Evolutionary conservation across 202 grass and related monocot species (phyloP).

Genomic region (Setaria italica): DNA sequence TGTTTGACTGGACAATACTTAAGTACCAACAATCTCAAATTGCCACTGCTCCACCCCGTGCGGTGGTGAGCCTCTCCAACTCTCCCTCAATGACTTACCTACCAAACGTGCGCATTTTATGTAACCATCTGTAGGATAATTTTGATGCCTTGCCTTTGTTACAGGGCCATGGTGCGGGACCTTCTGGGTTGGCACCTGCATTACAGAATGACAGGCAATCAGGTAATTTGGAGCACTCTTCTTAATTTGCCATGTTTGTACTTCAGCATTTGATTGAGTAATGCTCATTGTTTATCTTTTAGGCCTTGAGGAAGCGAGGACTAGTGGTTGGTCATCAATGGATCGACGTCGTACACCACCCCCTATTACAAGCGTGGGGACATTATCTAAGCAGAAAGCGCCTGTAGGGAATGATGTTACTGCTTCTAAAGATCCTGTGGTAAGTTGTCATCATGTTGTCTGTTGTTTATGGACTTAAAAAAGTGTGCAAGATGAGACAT

Average conservation of each 20-base stretch:
- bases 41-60: slow-evolving; percentile 77
- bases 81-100: background rate
- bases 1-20: slow-evolving; percentile 99
- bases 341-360: slow-evolving; percentile 69
- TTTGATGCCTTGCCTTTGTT: slow-evolving; percentile 43
- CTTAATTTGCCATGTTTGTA: slow-evolving; percentile 1
- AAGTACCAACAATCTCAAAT: slow-evolving; percentile 99
- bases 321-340: slow-evolving; percentile 81
- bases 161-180: slow-evolving; percentile 71
- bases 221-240: slow-evolving; percentile 55
- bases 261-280: slow-evolving; percentile 24
- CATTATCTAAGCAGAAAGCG: slow-evolving; percentile 78
- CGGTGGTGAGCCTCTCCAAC: slow-evolving; percentile 50
- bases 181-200: slow-evolving; percentile 72
- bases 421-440: slow-evolving; percentile 63
- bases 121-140: background rate
- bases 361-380: slow-evolving; percentile 58
- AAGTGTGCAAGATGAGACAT: background rate
- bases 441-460: slow-evolving; percentile 55
- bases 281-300: slow-evolving; percentile 43
- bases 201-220: slow-evolving; percentile 86
- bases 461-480: slow-evolving; percentile 1
- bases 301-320: slow-evolving; percentile 83
- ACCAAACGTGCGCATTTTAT: slow-evolving; percentile 18
- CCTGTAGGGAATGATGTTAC: slow-evolving; percentile 71